phyloP scores from a whole-genome alignment of 2,329 filamentous ascomycete species.

The Xylariaceae sp. region DNA sequence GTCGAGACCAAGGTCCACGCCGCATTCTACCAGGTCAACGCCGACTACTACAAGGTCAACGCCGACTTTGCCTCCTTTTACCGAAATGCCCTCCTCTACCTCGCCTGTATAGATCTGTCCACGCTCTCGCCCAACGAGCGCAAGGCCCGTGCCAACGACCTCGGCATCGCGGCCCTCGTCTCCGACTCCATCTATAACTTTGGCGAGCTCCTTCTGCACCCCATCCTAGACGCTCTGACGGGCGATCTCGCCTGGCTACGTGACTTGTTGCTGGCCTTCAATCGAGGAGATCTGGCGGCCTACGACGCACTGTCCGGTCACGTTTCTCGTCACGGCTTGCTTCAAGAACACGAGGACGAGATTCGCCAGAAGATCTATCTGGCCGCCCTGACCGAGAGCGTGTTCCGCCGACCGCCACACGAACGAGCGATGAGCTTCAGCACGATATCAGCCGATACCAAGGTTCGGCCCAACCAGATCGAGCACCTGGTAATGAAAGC shows the following conservation, averaged over 20 bases:
- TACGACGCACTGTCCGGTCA: constrained; percentile 80
- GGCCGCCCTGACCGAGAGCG: constrained; percentile 89
- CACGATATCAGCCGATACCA: constrained; percentile 86
- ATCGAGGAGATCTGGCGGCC: constrained; percentile 83
- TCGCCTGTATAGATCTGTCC: constrained; percentile 85
- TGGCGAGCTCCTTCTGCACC: constrained; percentile 94
- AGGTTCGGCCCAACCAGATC: constrained; percentile 85
- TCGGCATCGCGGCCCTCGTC: constrained; percentile 85
- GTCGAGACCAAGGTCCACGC: constrained; percentile 95
- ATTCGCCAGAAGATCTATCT: constrained; percentile 97
- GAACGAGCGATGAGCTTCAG: constrained; percentile 90
- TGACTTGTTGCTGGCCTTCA: constrained; percentile 95
- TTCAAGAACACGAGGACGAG: constrained; percentile 74
- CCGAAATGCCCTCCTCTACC: constrained; percentile 93
- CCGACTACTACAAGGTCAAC: constrained; percentile 90
- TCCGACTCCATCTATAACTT: constrained; percentile 99
- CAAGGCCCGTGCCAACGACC: constrained; percentile 80
- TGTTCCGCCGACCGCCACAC: constrained; percentile 92
- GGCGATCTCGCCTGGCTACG: constrained; percentile 81
- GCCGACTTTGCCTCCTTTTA: constrained; percentile 95
- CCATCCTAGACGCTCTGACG: constrained; percentile 82
- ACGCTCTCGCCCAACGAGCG: constrained; percentile 70
- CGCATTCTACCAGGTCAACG: constrained; percentile 91
- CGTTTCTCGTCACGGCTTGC: constrained; percentile 72
- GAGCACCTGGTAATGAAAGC: constrained; percentile 99